Percentiles rank a stretch among this genome's conserved stretches.
Conservation (phyloP, 2,329 filamentous ascomycete genomes). For the Fusarium verticillioides region DNA sequence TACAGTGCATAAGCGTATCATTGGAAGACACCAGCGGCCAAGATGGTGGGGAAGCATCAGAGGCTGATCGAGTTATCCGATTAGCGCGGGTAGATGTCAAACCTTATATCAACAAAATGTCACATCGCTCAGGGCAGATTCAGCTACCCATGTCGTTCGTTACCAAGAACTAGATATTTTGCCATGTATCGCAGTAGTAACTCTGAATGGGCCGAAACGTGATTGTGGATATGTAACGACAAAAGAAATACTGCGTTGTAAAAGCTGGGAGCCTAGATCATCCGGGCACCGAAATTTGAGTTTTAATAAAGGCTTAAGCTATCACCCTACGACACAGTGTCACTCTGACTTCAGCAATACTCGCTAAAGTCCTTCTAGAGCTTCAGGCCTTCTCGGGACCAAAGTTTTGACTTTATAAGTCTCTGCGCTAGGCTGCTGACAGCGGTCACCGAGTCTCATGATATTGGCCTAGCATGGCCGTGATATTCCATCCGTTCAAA, state of each 20-base stretch:
- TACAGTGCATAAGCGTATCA: fast-evolving
- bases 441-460: fast-evolving
- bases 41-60: not conserved
- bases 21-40: fast-evolving
- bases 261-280: too few species aligned
- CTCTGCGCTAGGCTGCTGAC: not conserved
- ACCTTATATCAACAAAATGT: not conserved
- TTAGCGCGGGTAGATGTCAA: not conserved
- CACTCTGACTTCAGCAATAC: too few species aligned
- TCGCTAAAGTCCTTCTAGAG: too few species aligned
- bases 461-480: fast-evolving
- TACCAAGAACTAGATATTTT: too few species aligned
- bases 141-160: too few species aligned
- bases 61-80: not conserved
- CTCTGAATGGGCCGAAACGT: too few species aligned
- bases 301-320: fast-evolving
- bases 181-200: too few species aligned
- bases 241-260: too few species aligned
- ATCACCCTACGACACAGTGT: not conserved
- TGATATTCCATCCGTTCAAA: too few species aligned
- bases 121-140: not conserved
- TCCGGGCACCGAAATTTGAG: not conserved
- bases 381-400: fast-evolving
- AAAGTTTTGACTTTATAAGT: not conserved
- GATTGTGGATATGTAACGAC: too few species aligned